phyloP scores from a whole-genome alignment of 352 stramenopile species.

The Thraustochytrium sp. region DNA sequence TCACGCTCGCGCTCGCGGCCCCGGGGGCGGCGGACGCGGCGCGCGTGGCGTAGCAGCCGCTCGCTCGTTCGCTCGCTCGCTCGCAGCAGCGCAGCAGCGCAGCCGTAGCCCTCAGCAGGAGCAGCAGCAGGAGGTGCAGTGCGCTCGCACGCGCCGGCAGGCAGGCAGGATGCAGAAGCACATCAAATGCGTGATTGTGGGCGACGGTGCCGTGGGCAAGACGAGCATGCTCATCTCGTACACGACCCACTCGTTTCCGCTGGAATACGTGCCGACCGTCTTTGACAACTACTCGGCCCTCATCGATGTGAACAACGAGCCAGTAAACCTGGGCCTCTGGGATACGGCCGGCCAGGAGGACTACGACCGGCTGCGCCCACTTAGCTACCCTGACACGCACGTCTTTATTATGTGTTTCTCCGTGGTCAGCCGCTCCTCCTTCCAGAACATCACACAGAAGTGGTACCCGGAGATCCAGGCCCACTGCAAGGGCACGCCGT shows the following conservation, averaged over 20 bases:
- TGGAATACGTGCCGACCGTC: slow-evolving; percentile 88
- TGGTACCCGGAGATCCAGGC: slow-evolving; percentile 54
- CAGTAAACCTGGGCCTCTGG: slow-evolving; percentile 91
- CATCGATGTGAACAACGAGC: slow-evolving; percentile 74
- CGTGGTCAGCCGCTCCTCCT: slow-evolving; percentile 64
- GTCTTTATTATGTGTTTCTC: slow-evolving; percentile 94
- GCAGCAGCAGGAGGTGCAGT: no score
- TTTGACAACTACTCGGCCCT: slow-evolving; percentile 59
- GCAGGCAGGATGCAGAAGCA: slow-evolving; percentile 38
- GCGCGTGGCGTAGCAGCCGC: no score
- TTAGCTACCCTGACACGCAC: slow-evolving; percentile 91
- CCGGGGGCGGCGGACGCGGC: no score
- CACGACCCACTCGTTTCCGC: slow-evolving; percentile 90
- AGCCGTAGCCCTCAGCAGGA: no score
- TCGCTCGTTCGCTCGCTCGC: no score
- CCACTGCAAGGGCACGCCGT: slow-evolving; percentile 67
- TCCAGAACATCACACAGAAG: slow-evolving; percentile 89
- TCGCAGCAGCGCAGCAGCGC: no score
- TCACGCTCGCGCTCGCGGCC: no score
- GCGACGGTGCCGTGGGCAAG: slow-evolving; percentile 91
- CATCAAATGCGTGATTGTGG: slow-evolving; percentile 52
- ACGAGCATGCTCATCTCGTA: slow-evolving; percentile 94
- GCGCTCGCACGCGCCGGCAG: no score
- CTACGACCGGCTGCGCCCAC: slow-evolving; percentile 86
- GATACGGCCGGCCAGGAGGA: slow-evolving; percentile 91